Base-by-base conservation (phyloP, 306 rosid species). In the Glycine tomentella region DNA sequence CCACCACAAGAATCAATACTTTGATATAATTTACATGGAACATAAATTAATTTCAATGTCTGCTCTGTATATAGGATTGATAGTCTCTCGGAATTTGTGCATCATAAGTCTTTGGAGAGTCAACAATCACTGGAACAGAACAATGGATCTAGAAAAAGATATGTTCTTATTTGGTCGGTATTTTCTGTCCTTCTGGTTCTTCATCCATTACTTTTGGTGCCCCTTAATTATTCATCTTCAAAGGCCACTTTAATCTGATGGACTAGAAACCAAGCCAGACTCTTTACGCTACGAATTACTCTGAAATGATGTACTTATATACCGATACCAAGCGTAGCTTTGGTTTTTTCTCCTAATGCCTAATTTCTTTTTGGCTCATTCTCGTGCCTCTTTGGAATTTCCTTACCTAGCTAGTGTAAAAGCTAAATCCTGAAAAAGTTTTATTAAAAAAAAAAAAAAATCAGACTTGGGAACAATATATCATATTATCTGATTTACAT, bases 91-190 rank as follows among this genome's bases (percentile, higher is more conserved):
- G 86, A 84, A 80, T 89, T 78, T 86, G 91, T 84, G 94, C 84
- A 72, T 59, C 83, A 80, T 72, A 62, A 69, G 69, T 69, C 81
- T 67, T 66, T 42, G 71, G 75, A 62, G 74, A 74, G 86, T 74
- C 75, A 82, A 86, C 75, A 85, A 59, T 62, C 81, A 87, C 84
- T 71, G 76, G 73, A 89, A 86, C 86, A 84, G 79, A 74, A 79
- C 88, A 80, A 76, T 80, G 88, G 84, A 90, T 91, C 94, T 84
- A 64, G 66, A 69, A 87, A 25, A 83, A 89, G 89, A 89, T 84
- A 58, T 80, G 89, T 86, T 89, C 86, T 85, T 84, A 59, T 89
- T 86, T 86, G 87, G 91, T 86, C 88, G 85, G 90, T 82, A 66
- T 64, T 76, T 72, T 79, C 69, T 88, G 93, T 87, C 90, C 89